Percentiles rank a stretch among this genome's conserved stretches.
Conservation (phyloP, 345 rosid species). For the Acer yangbiense region DNA sequence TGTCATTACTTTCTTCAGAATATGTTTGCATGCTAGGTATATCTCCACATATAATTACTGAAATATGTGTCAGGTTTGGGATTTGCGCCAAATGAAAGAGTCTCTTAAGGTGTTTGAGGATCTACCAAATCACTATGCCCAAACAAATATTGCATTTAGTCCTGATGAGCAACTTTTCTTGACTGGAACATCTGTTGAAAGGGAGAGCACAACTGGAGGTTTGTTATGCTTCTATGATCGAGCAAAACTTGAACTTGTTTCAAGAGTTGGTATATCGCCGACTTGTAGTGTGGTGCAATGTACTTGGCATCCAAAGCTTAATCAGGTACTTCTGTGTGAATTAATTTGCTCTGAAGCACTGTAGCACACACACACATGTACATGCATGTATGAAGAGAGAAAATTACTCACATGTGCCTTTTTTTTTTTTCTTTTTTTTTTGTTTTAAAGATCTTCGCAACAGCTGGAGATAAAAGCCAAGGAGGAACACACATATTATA, state of each 20-base stretch:
- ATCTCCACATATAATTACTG: slow-evolving; percentile 21
- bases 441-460: slow-evolving; percentile 69
- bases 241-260: slow-evolving; percentile 83
- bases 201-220: slow-evolving; percentile 81
- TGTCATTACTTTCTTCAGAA: slow-evolving; percentile 3
- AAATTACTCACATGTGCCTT: slow-evolving; percentile 12
- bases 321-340: slow-evolving; percentile 61
- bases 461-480: slow-evolving; percentile 85
- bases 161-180: slow-evolving; percentile 86
- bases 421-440: slow-evolving; percentile 10
- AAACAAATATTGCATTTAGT: slow-evolving; percentile 90
- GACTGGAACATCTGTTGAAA: slow-evolving; percentile 95
- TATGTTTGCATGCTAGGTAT: slow-evolving; percentile 11
- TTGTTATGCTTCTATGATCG: slow-evolving; percentile 86
- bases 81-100: slow-evolving; percentile 78
- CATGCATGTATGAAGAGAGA: slow-evolving; percentile 12
- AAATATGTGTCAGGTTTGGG: slow-evolving; percentile 74
- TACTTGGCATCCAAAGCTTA: slow-evolving; percentile 89
- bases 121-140: slow-evolving; percentile 89
- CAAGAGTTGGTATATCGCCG: slow-evolving; percentile 84
- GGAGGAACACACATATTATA: slow-evolving; percentile 87
- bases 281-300: slow-evolving; percentile 91
- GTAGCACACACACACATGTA: background rate
- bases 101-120: slow-evolving; percentile 79
- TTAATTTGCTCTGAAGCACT: background rate